phyloP scores from a whole-genome alignment of 1,284 basidiomycete species.

The Fomitopsis betulina region DNA sequence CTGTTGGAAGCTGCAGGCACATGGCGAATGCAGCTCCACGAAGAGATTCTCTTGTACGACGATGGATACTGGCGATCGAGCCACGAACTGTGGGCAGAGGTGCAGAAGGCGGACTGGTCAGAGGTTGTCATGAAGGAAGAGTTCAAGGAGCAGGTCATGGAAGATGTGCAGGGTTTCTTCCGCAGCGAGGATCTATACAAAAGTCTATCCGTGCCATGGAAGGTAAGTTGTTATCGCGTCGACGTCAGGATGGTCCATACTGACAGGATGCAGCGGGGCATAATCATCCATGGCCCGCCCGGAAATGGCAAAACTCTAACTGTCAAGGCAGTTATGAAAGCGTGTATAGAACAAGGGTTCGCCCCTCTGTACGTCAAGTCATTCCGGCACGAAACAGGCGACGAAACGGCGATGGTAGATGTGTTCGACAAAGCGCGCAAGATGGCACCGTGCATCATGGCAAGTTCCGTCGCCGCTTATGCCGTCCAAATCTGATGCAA shows the following conservation, averaged over 20 bases:
- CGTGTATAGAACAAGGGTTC: conserved; percentile 53
- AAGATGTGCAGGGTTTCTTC: conserved; percentile 78
- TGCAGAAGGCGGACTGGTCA: conserved; percentile 72
- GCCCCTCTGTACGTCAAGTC: conserved; percentile 78
- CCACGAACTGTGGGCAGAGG: conserved; percentile 55
- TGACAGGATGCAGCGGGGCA: conserved; percentile 45
- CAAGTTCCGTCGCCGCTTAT: neutral
- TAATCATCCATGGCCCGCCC: conserved; percentile 72
- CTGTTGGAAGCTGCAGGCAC: conserved; percentile 53
- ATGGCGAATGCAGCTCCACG: conserved; percentile 47
- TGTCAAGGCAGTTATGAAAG: conserved; percentile 72
- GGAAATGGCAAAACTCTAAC: conserved; percentile 85
- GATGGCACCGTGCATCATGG: conserved; percentile 58
- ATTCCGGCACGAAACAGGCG: conserved; percentile 58
- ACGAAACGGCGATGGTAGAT: conserved; percentile 58
- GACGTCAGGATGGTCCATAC: too few relatives aligned
- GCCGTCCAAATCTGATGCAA: too few relatives aligned
- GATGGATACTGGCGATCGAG: conserved; percentile 65
- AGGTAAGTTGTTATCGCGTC: conserved; percentile 40
- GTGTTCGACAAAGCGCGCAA: conserved; percentile 67
- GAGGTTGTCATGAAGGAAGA: conserved; percentile 71
- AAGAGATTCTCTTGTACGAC: conserved; percentile 77
- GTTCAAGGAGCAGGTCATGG: conserved; percentile 62
- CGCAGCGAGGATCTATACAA: conserved; percentile 66
- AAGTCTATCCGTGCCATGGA: conserved; percentile 75